Percentiles rank a stretch among this genome's conserved stretches.
These are phyloP conservation scores for Panicum virgatum DNA, from an alignment of 202 grass and related monocot species.

Conservation along the genomic window DNA sequence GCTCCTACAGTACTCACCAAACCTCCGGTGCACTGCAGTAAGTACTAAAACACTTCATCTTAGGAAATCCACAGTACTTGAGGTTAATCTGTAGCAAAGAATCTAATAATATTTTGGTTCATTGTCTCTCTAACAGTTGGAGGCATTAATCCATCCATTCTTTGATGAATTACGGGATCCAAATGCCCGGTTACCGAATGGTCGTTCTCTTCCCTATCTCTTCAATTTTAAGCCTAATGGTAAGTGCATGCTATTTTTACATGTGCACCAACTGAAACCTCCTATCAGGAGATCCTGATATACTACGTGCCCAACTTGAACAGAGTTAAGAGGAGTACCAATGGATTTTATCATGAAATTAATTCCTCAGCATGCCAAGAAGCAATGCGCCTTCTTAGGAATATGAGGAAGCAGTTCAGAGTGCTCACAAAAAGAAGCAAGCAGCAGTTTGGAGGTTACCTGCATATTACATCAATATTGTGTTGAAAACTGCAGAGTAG, in stretches of 20 bases:
- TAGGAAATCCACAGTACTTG: background rate
- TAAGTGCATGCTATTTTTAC: constrained; percentile 31
- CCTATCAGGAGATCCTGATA: constrained; percentile 6
- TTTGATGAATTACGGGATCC: constrained; percentile 75
- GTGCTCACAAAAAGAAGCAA: background rate
- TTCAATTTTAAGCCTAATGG: constrained; percentile 89
- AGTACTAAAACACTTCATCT: constrained; percentile 35
- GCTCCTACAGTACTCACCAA: constrained; percentile 87
- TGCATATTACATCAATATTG: background rate
- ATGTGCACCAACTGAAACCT: constrained; percentile 6
- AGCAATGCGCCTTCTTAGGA: constrained; percentile 31
- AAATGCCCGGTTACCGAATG: constrained; percentile 64
- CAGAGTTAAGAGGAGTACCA: constrained; percentile 74
- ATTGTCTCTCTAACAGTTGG: constrained; percentile 51
- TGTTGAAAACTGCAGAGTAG: constrained; percentile 14
- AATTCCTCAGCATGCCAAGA: constrained; percentile 73
- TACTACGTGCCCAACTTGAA: constrained; percentile 27
- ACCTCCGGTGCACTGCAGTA: constrained; percentile 82
- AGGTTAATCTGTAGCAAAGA: background rate
- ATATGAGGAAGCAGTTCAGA: constrained; percentile 33
- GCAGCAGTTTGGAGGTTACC: constrained; percentile 1
- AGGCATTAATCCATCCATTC: constrained; percentile 77
- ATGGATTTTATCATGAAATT: constrained; percentile 59
- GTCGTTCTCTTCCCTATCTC: constrained; percentile 64
- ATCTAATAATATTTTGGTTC: background rate